A percentile compares a stretch with the other conserved stretches of the same genome.
Conservation (phyloP, 2,329 filamentous ascomycete genomes). For the Aspergillus ustus region DNA sequence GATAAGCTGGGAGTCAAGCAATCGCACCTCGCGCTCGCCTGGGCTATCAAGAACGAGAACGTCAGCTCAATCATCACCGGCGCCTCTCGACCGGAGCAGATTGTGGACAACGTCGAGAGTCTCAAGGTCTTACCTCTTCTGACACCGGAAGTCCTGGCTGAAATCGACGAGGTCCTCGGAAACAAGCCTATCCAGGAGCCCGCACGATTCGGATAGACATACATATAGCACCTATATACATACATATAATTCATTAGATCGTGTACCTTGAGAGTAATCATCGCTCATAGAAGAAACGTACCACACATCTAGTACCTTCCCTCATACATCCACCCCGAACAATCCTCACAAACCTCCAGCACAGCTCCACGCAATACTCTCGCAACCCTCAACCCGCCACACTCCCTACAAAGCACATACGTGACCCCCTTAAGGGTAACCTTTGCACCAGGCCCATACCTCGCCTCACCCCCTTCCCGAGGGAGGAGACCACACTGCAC, state of each 20-base stretch:
- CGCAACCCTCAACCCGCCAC: conserved; percentile 25
- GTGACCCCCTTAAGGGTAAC: conserved; percentile 24
- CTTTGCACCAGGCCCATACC: conserved; percentile 33
- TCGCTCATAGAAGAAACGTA: no score
- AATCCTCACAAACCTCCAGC: conserved; percentile 12
- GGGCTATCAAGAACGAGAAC: conserved; percentile 63
- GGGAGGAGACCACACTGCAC: conserved; percentile 34
- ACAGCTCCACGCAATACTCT: conserved; percentile 18
- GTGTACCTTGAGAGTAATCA: no score
- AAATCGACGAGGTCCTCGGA: conserved; percentile 48
- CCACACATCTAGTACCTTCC: no score
- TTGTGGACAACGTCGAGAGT: conserved; percentile 51
- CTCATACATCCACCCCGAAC: no score
- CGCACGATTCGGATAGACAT: conserved; percentile 22
- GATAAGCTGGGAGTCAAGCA: conserved; percentile 56
- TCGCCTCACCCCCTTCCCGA: conserved; percentile 23
- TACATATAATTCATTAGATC: neutral
- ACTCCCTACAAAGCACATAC: conserved; percentile 31
- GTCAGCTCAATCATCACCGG: conserved; percentile 53
- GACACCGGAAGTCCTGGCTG: conserved; percentile 49
- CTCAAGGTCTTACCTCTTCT: conserved; percentile 51
- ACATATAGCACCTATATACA: conserved; percentile 18
- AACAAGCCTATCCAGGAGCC: conserved; percentile 35
- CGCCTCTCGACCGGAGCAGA: conserved; percentile 50
- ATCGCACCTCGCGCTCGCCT: conserved; percentile 62